Evolutionary conservation across 2,329 filamentous ascomycete genomes (phyloP).

Genomic region (Cercospora beticola): DNA sequence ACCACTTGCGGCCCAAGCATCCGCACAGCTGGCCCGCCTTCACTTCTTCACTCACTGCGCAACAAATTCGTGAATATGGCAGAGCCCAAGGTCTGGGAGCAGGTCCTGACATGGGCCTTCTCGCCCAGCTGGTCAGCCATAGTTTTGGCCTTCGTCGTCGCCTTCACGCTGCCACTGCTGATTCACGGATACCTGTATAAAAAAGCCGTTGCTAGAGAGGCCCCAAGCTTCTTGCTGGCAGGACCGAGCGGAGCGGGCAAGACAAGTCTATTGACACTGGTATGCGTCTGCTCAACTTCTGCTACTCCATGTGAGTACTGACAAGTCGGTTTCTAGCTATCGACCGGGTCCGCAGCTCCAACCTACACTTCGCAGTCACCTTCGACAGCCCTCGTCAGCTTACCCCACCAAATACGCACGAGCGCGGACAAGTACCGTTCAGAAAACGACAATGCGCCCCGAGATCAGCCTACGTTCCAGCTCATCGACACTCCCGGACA

Average conservation of each 20-base stretch:
- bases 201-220: slow-evolving; percentile 54
- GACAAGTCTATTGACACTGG: slow-evolving; percentile 79
- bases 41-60: neutral
- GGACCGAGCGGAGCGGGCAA: slow-evolving; percentile 85
- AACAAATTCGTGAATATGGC: slow-evolving; percentile 8
- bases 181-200: slow-evolving; percentile 74
- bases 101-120: slow-evolving; percentile 49
- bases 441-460: slow-evolving; percentile 60
- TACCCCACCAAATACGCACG: slow-evolving; percentile 54
- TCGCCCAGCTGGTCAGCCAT: slow-evolving; percentile 54
- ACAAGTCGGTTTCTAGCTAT: slow-evolving; percentile 39
- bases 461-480: slow-evolving; percentile 66
- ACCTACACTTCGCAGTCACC: slow-evolving; percentile 66
- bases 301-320: neutral
- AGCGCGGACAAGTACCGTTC: slow-evolving; percentile 65
- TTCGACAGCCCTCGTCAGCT: slow-evolving; percentile 55
- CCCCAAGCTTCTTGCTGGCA: slow-evolving; percentile 75
- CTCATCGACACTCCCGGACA: slow-evolving; percentile 91
- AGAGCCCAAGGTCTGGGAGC: slow-evolving; percentile 7
- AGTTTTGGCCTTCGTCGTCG: slow-evolving; percentile 66
- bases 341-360: slow-evolving; percentile 55
- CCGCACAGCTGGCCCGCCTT: neutral
- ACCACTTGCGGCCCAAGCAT: neutral
- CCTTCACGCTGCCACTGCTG: slow-evolving; percentile 71
- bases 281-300: slow-evolving; percentile 37